Evolutionary conservation across 352 stramenopile genomes (phyloP), one percentile per base, ranked within the genome.

Genomic region (Phytophthora fragariaefolia): DNA sequence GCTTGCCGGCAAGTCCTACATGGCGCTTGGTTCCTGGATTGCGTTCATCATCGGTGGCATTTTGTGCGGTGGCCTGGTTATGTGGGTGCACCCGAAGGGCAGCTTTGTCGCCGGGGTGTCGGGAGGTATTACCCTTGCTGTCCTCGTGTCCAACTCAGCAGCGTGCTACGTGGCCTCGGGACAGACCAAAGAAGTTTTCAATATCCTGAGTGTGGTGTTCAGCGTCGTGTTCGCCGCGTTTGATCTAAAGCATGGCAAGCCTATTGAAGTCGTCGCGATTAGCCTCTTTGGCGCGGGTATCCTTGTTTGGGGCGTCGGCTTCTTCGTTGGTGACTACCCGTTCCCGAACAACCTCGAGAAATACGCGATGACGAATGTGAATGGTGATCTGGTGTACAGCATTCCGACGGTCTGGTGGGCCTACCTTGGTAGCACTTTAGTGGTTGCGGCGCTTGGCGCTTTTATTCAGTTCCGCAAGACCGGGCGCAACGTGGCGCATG

Each of bases 321-420:
- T 73, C 49, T 85, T 81, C 52, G 73, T 64, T 17, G 71, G 77
- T 10, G 51, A 79, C 28, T 85, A 79, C 55, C 73, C 74, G 8
- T 76, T 68, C 49, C 61, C 66, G 17, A 68, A 65, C 26, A 50
- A 80, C 30, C 72, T 82, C 18, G 54, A 80, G 22, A 66, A 65
- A 13, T 82, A 74, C 26, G 60, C 61, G 2, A 60, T 42, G 1
- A 51, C 70, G 32, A 58, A 54, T 7, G 22, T 34, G 4, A 65
- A 76, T 28, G 76, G 73, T 12, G 52, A 71, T 12, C 47, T 66
- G 26, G 55, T 58, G 20, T 83, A 76, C 48, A 28, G 43, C 15
- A 77, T 81, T 24, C 76, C 76, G n/a, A 66, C 57, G 18, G 53
- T 65, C 2, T 81, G 71, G 70, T 83, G 76, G 76, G 73, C 23